Percentiles rank a stretch among this genome's conserved stretches.
These are phyloP conservation scores for Fusarium caatingaense DNA, from an alignment of 2,329 filamentous ascomycete species.

Conservation along the genomic window DNA sequence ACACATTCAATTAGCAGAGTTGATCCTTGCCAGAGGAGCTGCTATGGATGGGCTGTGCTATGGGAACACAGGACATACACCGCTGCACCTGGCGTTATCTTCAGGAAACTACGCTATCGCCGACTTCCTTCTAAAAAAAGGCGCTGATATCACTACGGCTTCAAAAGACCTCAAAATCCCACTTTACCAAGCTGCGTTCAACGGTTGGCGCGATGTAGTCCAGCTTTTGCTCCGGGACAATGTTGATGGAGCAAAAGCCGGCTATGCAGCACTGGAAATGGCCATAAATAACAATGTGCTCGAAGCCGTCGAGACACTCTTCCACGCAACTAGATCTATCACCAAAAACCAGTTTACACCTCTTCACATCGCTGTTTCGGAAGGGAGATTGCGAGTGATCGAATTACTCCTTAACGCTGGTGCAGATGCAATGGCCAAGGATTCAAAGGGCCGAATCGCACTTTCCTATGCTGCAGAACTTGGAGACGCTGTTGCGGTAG, in stretches of 20 bases:
- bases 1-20: neutral
- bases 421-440: too few relatives aligned
- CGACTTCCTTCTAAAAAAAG: rapidly evolving
- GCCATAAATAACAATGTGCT: rapidly evolving
- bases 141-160: neutral
- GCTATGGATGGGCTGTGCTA: neutral
- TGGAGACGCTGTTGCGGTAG: neutral
- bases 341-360: too few relatives aligned
- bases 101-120: rapidly evolving
- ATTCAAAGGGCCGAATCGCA: rapidly evolving
- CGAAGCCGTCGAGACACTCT: neutral
- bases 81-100: neutral
- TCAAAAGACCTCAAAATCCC: rapidly evolving
- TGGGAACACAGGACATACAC: neutral
- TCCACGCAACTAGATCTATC: too few relatives aligned
- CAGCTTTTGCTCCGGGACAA: rapidly evolving
- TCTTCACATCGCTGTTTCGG: too few relatives aligned
- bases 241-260: neutral
- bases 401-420: rapidly evolving
- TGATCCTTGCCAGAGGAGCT: neutral
- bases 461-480: too few relatives aligned
- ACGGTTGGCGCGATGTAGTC: rapidly evolving
- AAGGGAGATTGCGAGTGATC: too few relatives aligned
- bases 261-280: rapidly evolving
- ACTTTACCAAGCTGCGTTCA: rapidly evolving